Evolutionary conservation across 768 basidiomycete genomes (phyloP), one percentile per base, ranked within the genome.

Genomic region (Floccularia luteovirens): DNA sequence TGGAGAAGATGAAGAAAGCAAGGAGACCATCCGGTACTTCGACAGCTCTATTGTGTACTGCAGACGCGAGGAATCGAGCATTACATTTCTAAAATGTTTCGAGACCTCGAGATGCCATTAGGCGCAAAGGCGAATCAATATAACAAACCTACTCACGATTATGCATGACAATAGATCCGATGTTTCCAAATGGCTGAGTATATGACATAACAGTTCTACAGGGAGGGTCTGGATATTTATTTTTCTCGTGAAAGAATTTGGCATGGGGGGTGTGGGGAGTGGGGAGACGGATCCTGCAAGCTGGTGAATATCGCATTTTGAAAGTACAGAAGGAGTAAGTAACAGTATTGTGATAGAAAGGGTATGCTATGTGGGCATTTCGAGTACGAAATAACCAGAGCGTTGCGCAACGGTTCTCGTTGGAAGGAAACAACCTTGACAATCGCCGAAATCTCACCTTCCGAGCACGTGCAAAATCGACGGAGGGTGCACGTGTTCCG

Each of bases 21-120:
- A 43, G 12, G 65, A 59, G 11, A 66, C 54, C 61, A 75, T 67
- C 20, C 66, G 66, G 47, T 63, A 59, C 46, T 64, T 74, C 17
- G 51, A 61, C 2, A 78, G 66, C 41, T 76, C 72, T 33, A 77
- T 63, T n/a, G 53, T 61, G 48, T 72, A 74, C 48, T 67, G 69
- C 7, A 75, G 54, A 20, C 58, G 60, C 17, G 73, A 72, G 0
- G 74, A 74, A 21, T 63, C 50, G 24, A 41, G 39, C 22, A 76
- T 58, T 4, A 69, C 48, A 38, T 50, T 60, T 22, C 53, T 50
- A 33, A 74, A 55, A 34, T 57, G 50, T 55, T 62, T 65, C 36
- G 64, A 57, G 25, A 65, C 59, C 74, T 75, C 48, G 14, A 45
- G 24, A 24, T 36, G 42, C 33, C 42, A 27, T 42, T 41, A 34